A percentile compares a stretch with the other conserved stretches of the same genome.
phyloP scores from a whole-genome alignment of 768 basidiomycete species.

The Pleurotus tuoliensis region DNA sequence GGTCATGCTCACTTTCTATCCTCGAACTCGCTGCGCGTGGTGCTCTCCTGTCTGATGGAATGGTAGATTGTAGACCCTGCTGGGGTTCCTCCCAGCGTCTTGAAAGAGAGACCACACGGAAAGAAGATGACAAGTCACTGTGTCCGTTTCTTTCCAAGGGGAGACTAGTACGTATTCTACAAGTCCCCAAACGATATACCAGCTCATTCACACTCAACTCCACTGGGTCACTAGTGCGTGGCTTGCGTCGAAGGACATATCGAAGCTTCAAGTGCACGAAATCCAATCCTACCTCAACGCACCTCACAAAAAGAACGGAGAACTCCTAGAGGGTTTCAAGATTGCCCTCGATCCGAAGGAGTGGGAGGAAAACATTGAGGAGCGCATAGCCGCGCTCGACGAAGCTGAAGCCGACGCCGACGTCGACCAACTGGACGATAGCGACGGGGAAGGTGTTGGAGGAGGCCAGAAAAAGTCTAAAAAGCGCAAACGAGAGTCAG shows the following conservation, averaged over 20 bases:
- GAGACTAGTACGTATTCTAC: constrained; percentile 76
- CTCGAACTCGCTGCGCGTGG: no score
- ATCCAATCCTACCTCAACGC: constrained; percentile 82
- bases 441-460: constrained; percentile 49
- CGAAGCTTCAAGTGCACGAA: constrained; percentile 69
- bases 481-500: constrained; percentile 28
- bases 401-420: constrained; percentile 54
- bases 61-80: constrained; percentile 78
- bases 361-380: constrained; percentile 40
- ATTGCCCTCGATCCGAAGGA: constrained; percentile 59
- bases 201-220: constrained; percentile 5
- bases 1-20: no score
- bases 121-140: constrained; percentile 72
- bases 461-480: constrained; percentile 34
- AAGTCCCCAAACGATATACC: constrained; percentile 3
- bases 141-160: constrained; percentile 86
- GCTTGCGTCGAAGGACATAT: constrained; percentile 80
- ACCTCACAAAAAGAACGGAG: constrained; percentile 71
- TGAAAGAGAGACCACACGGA: constrained; percentile 64
- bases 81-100: constrained; percentile 54
- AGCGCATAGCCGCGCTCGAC: constrained; percentile 22
- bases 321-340: constrained; percentile 73
- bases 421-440: constrained; percentile 61
- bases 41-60: constrained; percentile 5
- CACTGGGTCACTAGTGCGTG: constrained; percentile 58